Conservation (phyloP, 768 basidiomycete species). For the Collybiopsis confluens region DNA sequence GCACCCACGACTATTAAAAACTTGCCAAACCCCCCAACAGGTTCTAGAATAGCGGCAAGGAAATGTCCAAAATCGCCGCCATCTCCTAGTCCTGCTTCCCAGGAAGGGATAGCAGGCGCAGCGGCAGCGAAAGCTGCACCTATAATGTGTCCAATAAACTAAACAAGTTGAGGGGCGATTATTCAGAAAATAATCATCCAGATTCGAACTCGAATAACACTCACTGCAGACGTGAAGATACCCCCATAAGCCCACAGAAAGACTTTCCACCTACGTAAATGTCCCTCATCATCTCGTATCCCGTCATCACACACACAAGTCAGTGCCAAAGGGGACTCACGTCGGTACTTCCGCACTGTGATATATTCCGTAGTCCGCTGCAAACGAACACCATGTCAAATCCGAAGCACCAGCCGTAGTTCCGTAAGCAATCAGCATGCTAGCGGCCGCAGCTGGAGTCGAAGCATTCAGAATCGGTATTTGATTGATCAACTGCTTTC, state of each 20-base stretch:
- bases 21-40: constrained; percentile 63
- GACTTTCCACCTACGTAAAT: constrained; percentile 41
- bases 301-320: no score
- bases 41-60: constrained; percentile 54
- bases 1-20: constrained; percentile 69
- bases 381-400: constrained; percentile 39
- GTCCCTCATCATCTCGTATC: background rate
- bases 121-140: constrained; percentile 67
- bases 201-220: constrained; percentile 16
- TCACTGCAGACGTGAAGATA: constrained; percentile 55
- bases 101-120: constrained; percentile 49
- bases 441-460: constrained; percentile 23
- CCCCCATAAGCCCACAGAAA: constrained; percentile 65
- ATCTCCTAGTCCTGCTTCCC: constrained; percentile 48
- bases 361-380: constrained; percentile 42
- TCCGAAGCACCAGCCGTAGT: constrained; percentile 34
- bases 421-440: constrained; percentile 29
- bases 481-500: constrained; percentile 48
- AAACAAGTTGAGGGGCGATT: background rate
- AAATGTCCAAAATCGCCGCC: constrained; percentile 62
- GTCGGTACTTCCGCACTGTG: constrained; percentile 17
- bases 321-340: background rate
- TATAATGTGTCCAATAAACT: constrained; percentile 45
- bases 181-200: background rate
- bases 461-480: constrained; percentile 9